phyloP scores from a whole-genome alignment of 306 rosid genomes.

The Glycine soja region DNA sequence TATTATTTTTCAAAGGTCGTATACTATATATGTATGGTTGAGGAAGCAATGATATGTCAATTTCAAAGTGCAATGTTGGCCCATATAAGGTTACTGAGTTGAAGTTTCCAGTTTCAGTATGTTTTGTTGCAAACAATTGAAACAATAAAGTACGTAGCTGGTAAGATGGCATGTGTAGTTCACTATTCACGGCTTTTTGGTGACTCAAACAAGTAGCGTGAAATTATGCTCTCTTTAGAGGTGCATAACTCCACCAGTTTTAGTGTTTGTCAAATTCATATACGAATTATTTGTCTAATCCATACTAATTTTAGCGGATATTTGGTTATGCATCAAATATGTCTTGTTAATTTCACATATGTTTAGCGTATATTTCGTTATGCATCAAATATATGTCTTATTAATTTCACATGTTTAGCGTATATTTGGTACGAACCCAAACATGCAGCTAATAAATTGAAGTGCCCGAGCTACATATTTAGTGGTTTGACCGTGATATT shows the following conservation, averaged over 20 bases:
- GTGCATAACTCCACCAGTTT: neutral
- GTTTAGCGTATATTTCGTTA: too few relatives aligned
- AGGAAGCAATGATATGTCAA: neutral
- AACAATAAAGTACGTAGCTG: too few relatives aligned
- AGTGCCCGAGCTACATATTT: too few relatives aligned
- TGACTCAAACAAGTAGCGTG: neutral
- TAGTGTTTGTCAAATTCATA: neutral
- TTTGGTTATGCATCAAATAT: neutral
- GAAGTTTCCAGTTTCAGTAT: too few relatives aligned
- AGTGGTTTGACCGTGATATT: too few relatives aligned
- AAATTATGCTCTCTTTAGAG: slow-evolving; percentile 5
- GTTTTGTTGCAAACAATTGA: too few relatives aligned
- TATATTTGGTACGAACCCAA: neutral
- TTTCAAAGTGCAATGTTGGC: too few relatives aligned
- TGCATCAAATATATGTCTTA: neutral
- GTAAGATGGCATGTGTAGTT: too few relatives aligned
- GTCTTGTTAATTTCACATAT: neutral
- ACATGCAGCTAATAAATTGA: too few relatives aligned
- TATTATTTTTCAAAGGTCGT: neutral
- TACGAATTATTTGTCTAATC: neutral
- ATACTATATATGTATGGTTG: neutral
- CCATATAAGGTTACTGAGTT: too few relatives aligned
- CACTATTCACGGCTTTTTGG: neutral
- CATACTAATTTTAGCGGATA: neutral
- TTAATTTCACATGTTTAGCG: neutral